A percentile compares a stretch with the other conserved stretches of the same genome.
These are phyloP conservation scores for Coemansia sp. DNA, from an alignment of 192 early-diverging fungal species.

Conservation along the genomic window DNA sequence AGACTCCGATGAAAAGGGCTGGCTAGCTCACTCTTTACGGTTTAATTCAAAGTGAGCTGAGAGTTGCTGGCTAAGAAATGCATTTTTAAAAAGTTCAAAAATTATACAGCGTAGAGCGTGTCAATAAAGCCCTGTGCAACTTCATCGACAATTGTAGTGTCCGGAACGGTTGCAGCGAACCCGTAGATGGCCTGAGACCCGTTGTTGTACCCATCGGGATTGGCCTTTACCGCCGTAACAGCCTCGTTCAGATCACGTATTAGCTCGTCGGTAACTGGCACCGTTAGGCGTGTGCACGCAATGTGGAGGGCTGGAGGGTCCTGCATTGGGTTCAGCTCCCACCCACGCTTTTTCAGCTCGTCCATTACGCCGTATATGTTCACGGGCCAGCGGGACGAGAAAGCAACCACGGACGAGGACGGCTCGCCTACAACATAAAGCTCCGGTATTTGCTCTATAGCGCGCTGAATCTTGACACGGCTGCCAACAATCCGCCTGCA, in stretches of 20 bases:
- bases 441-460: conserved; percentile 59
- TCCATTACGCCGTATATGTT: conserved; percentile 86
- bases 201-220: conserved; percentile 67
- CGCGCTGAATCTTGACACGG: conserved; percentile 63
- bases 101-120: conserved; percentile 67
- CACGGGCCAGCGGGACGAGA: conserved; percentile 64
- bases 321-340: conserved; percentile 87
- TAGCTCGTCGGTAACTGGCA: conserved; percentile 66
- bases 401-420: conserved; percentile 75
- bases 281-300: conserved; percentile 82
- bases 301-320: conserved; percentile 87
- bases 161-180: conserved; percentile 84
- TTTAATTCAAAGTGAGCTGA: neutral
- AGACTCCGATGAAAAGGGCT: conserved; percentile 52
- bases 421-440: conserved; percentile 87
- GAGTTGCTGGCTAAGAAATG: no score
- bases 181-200: conserved; percentile 90
- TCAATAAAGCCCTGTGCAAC: conserved; percentile 87
- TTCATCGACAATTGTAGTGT: conserved; percentile 81
- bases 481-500: conserved; percentile 78
- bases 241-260: conserved; percentile 74
- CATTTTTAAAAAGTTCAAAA: neutral
- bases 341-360: conserved; percentile 73
- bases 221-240: conserved; percentile 63
- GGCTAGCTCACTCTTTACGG: conserved; percentile 66